These are phyloP conservation scores for Fusarium sp. DNA, from an alignment of 2,329 filamentous ascomycete genomes.

Conservation along the genomic window DNA sequence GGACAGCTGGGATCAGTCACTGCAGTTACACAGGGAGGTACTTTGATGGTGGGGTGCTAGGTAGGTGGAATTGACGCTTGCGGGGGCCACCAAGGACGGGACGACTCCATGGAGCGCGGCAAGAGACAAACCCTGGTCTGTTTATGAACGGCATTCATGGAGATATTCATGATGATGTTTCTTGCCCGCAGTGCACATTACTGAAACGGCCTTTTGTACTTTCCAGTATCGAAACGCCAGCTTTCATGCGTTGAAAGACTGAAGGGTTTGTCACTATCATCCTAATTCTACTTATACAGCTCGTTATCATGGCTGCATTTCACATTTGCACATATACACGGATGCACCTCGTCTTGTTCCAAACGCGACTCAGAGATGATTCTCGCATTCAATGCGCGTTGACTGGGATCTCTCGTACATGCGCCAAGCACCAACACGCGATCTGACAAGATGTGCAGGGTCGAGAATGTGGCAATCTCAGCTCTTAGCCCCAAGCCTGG, in stretches of 20 bases:
- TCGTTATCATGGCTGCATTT: neutral
- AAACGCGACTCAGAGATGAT: neutral
- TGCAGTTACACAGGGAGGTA: neutral
- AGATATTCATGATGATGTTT: neutral
- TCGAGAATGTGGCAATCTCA: neutral
- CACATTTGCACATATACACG: neutral
- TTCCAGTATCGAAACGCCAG: neutral
- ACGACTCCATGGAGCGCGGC: neutral
- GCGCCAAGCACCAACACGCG: neutral
- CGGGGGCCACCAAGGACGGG: neutral
- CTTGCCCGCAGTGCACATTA: neutral
- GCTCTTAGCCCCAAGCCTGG: neutral
- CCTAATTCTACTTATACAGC: neutral
- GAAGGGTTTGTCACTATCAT: neutral
- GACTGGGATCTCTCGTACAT: neutral
- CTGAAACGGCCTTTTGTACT: neutral
- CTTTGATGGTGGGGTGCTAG: neutral
- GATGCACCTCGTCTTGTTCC: neutral
- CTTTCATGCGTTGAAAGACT: neutral
- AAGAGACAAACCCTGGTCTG: neutral
- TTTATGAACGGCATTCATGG: neutral
- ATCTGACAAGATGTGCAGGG: neutral
- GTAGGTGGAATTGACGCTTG: neutral
- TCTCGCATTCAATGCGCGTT: neutral
- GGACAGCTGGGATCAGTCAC: neutral